phyloP scores from a whole-genome alignment of 805 yeast species.

The Cyberlindnera lachancei region DNA sequence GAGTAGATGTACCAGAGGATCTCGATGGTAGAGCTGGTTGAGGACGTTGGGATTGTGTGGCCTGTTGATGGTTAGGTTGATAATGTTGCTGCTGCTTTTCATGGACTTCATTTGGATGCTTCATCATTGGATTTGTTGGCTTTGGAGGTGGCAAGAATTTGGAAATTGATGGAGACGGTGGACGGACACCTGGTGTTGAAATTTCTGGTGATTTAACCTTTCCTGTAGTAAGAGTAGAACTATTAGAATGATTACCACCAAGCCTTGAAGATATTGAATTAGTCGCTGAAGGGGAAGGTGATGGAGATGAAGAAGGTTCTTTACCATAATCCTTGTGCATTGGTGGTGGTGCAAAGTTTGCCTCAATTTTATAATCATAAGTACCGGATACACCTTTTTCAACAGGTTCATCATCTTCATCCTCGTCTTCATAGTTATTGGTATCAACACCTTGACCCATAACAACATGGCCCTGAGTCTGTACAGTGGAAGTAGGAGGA shows the following conservation, averaged over 20 bases:
- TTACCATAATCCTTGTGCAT: too few species aligned
- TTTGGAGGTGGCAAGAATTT: constrained; percentile 24
- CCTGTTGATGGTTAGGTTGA: too few species aligned
- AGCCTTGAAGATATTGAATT: background rate
- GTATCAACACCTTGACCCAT: too few species aligned
- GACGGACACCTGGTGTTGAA: too few species aligned
- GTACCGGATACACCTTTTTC: constrained; percentile 27
- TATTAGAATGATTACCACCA: too few species aligned
- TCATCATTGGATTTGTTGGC: constrained; percentile 10
- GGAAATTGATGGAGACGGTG: constrained; percentile 24
- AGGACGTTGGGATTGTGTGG: too few species aligned
- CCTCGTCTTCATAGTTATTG: background rate
- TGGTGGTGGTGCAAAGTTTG: constrained; percentile 27
- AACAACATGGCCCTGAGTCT: background rate
- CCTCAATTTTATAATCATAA: constrained; percentile 26
- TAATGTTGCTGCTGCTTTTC: constrained; percentile 19
- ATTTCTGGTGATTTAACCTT: too few species aligned
- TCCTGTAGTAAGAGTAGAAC: too few species aligned
- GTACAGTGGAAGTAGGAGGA: background rate
- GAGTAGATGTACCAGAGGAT: too few species aligned
- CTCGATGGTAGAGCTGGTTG: too few species aligned
- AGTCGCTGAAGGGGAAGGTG: background rate
- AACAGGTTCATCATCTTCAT: constrained; percentile 9
- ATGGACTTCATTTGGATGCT: constrained; percentile 10
- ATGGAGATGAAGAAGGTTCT: too few species aligned